Percentiles rank a stretch among this genome's conserved stretches.
Evolutionary conservation across 495 filamentous ascomycete species (phyloP).

Genomic region (Penicillium paxilli): DNA sequence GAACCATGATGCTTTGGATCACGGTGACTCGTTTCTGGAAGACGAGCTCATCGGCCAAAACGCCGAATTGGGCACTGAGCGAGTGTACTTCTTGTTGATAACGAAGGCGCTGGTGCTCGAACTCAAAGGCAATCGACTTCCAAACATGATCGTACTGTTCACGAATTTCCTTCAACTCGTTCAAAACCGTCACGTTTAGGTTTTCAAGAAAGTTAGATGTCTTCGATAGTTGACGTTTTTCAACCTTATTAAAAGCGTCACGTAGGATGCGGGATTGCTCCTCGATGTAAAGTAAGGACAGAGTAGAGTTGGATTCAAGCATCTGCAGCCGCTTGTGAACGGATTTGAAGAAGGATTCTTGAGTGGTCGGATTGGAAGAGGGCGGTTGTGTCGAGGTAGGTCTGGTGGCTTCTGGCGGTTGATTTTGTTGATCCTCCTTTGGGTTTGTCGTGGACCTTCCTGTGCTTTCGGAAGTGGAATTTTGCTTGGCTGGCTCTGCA

Average conservation of each 20-base stretch:
- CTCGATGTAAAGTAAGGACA: constrained; percentile 95
- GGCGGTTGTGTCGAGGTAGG: constrained; percentile 55
- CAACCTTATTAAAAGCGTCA: constrained; percentile 87
- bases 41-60: constrained; percentile 90
- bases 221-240: constrained; percentile 82
- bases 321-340: constrained; percentile 88
- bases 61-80: constrained; percentile 74
- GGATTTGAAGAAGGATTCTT: constrained; percentile 97
- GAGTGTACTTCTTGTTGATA: constrained; percentile 78
- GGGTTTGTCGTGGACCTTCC: constrained; percentile 16
- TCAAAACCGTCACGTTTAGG: constrained; percentile 84
- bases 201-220: constrained; percentile 78
- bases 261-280: constrained; percentile 90
- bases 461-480: constrained; percentile 25
- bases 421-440: constrained; percentile 34
- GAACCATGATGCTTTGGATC: constrained; percentile 80
- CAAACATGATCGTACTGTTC: constrained; percentile 94
- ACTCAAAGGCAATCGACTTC: constrained; percentile 89
- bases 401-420: constrained; percentile 43
- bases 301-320: constrained; percentile 87
- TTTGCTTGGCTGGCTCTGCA: constrained; percentile 22
- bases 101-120: constrained; percentile 82
- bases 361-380: constrained; percentile 74
- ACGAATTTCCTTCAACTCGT: constrained; percentile 76
- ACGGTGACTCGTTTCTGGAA: constrained; percentile 95